phyloP scores from a whole-genome alignment of 805 yeast species.

The Grigorovia transvaalensis region DNA sequence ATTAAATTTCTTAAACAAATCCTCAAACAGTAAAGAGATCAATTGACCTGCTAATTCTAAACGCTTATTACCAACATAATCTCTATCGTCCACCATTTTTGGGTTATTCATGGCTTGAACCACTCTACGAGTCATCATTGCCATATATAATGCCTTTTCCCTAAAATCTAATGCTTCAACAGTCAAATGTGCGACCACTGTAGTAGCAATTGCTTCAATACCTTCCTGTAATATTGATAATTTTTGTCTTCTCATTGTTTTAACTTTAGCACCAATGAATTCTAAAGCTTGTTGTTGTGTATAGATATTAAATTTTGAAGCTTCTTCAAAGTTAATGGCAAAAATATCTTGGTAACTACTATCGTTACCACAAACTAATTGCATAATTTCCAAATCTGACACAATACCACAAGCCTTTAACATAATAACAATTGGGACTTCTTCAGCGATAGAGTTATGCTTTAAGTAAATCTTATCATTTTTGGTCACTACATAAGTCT shows the following conservation, averaged over 20 bases:
- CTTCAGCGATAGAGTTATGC: constrained; percentile 93
- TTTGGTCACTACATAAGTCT: constrained; percentile 89
- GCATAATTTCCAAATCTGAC: constrained; percentile 87
- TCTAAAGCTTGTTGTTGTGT: constrained; percentile 93
- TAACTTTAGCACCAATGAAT: constrained; percentile 82
- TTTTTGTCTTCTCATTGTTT: constrained; percentile 86
- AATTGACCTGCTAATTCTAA: constrained; percentile 95
- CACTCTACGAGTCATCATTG: constrained; percentile 94
- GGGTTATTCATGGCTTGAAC: constrained; percentile 93
- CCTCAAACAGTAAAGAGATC: constrained; percentile 90
- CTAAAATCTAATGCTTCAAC: constrained; percentile 78
- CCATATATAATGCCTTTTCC: constrained; percentile 88
- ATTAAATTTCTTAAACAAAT: constrained; percentile 92
- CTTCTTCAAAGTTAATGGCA: constrained; percentile 89
- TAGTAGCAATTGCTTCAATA: constrained; percentile 90
- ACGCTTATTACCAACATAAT: constrained; percentile 96
- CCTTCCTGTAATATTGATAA: constrained; percentile 83
- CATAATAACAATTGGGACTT: constrained; percentile 85
- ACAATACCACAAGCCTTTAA: constrained; percentile 91
- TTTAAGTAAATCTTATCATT: constrained; percentile 82
- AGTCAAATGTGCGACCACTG: constrained; percentile 89
- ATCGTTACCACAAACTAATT: constrained; percentile 85
- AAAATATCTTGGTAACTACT: constrained; percentile 84
- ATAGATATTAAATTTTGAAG: constrained; percentile 70
- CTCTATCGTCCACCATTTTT: constrained; percentile 94